These are phyloP conservation scores for Dichotomocladium elegans DNA, from an alignment of 371 early-diverging fungal genomes.

Conservation along the genomic window DNA sequence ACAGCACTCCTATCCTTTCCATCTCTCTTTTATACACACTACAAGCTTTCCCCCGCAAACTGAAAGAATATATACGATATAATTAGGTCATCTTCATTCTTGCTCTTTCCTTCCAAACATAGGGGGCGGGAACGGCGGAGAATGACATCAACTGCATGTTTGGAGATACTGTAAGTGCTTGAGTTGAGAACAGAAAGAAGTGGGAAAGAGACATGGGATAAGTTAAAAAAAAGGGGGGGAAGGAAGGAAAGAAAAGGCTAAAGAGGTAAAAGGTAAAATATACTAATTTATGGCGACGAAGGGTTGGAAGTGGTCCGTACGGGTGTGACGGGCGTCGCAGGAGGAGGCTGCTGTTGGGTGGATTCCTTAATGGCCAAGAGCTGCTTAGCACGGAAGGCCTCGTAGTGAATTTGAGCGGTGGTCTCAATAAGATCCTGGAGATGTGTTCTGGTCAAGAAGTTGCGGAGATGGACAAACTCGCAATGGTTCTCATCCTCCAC, in stretches of 20 bases:
- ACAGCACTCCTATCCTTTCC: background rate
- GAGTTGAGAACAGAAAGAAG: too few species aligned
- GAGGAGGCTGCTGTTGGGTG: slow-evolving; percentile 17
- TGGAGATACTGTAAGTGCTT: too few species aligned
- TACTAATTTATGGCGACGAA: background rate
- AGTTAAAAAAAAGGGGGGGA: background rate
- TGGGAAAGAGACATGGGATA: background rate
- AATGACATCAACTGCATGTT: too few species aligned
- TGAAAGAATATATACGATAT: too few species aligned
- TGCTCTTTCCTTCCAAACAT: too few species aligned
- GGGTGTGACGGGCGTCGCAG: background rate
- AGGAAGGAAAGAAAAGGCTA: background rate
- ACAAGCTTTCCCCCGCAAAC: too few species aligned
- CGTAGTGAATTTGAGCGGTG: slow-evolving; percentile 80
- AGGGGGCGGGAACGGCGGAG: too few species aligned
- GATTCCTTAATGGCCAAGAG: slow-evolving; percentile 75
- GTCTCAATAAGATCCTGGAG: slow-evolving; percentile 81
- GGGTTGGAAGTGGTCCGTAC: slow-evolving; percentile 9
- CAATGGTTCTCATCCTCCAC: slow-evolving; percentile 68
- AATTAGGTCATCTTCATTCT: too few species aligned
- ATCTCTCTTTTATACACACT: background rate
- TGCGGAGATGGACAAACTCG: slow-evolving; percentile 77
- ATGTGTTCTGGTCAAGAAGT: slow-evolving; percentile 80
- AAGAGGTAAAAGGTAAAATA: background rate
- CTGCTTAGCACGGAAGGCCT: slow-evolving; percentile 84